Evolutionary conservation across 2,329 filamentous ascomycete species (phyloP), one percentile per base, ranked within the genome.

Genomic region (Aureobasidium sp.): DNA sequence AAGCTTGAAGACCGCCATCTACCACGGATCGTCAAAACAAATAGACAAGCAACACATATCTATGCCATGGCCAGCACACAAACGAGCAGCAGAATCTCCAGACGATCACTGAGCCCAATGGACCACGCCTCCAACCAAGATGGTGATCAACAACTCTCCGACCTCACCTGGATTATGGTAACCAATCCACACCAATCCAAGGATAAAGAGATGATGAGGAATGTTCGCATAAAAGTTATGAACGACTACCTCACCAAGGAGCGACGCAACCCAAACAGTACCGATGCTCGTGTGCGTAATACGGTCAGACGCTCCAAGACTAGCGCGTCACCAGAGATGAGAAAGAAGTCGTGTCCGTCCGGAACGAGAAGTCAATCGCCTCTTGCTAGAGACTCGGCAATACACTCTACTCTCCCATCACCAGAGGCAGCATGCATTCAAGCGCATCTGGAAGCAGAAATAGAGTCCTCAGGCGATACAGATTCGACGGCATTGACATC

Each of bases 201-300:
- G 51, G 67, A 73, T 51, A 68, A 65, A 41, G 64, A 61, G 3
- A 67, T 68, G 15, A 68, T 72, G 67, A 66, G 66, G 26, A 66
- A 68, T 52, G 69, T 70, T 44, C 69, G 71, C 2, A 64, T 67
- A 46, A 67, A 70, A 62, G 71, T 73, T 23, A 73, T 72, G 70
- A 63, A 69, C 36, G 65, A 70, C 55, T 72, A 70, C 52, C 65
- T 73, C 7, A 65, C 65, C 37, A 71, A 72, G 59, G 69, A 71
- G 37, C 64, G 68, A 26, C 59, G 62, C 32, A 68, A 70, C 17
- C 68, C 70, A 13, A 44, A 55, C 32, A 68, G 66, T 46, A 68
- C 55, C 15, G 70, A 70, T 56, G 61, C 60, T 41, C 67, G 69
- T 2, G 68, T 68, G 47, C 62, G 58, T 39, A 42, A 42, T 34